These are phyloP conservation scores for Aspergillus cristatus DNA, from an alignment of 495 filamentous ascomycete species.

Conservation along the genomic window DNA sequence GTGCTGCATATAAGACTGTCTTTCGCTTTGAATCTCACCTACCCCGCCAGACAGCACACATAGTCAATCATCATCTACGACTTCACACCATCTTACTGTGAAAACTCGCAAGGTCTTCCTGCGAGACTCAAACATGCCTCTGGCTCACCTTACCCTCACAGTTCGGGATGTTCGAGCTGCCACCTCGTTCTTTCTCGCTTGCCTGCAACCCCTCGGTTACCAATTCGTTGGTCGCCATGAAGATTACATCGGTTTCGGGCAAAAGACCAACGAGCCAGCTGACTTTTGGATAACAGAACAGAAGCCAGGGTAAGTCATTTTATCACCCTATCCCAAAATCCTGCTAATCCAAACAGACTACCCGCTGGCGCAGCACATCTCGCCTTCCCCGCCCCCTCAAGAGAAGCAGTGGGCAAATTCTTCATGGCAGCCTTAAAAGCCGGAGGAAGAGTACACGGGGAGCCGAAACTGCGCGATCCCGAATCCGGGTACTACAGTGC, in stretches of 20 bases:
- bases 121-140: slow-evolving; percentile 34
- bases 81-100: no score
- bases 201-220: slow-evolving; percentile 67
- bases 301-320: slow-evolving; percentile 38
- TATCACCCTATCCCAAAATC: background rate
- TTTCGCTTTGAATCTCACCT: no score
- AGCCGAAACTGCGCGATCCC: slow-evolving; percentile 44
- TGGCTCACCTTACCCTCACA: slow-evolving; percentile 50
- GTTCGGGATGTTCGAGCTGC: slow-evolving; percentile 71
- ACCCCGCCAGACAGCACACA: no score
- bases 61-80: slow-evolving; percentile 6
- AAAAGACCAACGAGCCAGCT: slow-evolving; percentile 39
- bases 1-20: background rate
- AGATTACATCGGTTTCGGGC: slow-evolving; percentile 49
- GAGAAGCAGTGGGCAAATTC: slow-evolving; percentile 48
- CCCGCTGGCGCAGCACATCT: slow-evolving; percentile 47
- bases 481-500: slow-evolving; percentile 50
- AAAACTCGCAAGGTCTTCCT: no score
- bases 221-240: slow-evolving; percentile 51
- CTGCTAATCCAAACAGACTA: slow-evolving; percentile 1
- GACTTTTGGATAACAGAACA: slow-evolving; percentile 53
- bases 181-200: slow-evolving; percentile 70
- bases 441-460: slow-evolving; percentile 46
- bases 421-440: slow-evolving; percentile 49
- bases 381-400: slow-evolving; percentile 47